phyloP scores from a whole-genome alignment of 1,284 basidiomycete species.

The Trametes hirsuta region DNA sequence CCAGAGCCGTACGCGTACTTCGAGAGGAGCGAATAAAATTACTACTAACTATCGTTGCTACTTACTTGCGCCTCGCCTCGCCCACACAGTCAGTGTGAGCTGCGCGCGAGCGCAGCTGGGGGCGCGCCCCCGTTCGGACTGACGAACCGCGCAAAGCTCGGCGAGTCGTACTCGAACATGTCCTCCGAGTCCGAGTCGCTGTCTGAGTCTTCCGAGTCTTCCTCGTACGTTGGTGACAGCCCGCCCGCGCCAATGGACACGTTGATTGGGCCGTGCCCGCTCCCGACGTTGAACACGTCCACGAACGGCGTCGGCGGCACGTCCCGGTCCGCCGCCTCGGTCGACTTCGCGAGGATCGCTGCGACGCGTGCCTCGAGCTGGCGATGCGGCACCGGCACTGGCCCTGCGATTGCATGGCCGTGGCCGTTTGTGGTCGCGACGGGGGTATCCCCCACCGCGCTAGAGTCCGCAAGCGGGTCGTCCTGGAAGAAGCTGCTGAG shows the following conservation, averaged over 20 bases:
- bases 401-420: not conserved
- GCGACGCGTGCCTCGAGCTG: constrained; percentile 77
- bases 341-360: constrained; percentile 78
- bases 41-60: not conserved
- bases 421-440: not conserved
- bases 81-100: constrained; percentile 5
- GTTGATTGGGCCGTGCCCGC: not conserved
- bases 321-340: constrained; percentile 54
- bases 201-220: constrained; percentile 24
- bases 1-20: not conserved
- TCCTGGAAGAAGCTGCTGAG: constrained; percentile 87
- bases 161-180: constrained; percentile 27
- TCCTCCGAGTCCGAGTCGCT: constrained; percentile 21
- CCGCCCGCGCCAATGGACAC: not conserved
- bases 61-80: too few species aligned
- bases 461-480: constrained; percentile 38
- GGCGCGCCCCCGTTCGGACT: not conserved
- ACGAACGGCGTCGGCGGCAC: constrained; percentile 75
- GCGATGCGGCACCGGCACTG: constrained; percentile 31
- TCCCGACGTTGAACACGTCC: constrained; percentile 68
- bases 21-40: constrained; percentile 4
- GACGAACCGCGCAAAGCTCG: constrained; percentile 23
- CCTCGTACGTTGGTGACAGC: constrained; percentile 24
- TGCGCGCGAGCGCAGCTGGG: constrained; percentile 2
- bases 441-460: constrained; percentile 35